Evolutionary conservation across 306 rosid species (phyloP).

Genomic region (Corylus avellana): DNA sequence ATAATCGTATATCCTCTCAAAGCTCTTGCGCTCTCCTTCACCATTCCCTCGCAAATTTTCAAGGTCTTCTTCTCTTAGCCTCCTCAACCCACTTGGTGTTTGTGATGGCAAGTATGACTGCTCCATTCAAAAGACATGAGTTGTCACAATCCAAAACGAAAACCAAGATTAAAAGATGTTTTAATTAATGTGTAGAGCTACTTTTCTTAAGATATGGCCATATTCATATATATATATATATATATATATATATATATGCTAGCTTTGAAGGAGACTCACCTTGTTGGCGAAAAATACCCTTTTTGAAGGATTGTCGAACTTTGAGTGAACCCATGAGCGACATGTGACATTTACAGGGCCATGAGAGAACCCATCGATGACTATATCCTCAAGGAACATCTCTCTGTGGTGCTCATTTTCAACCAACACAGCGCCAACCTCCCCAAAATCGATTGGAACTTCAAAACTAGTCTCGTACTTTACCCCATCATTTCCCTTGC

Average conservation of each 20-base stretch:
- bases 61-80: conserved; percentile 57
- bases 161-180: no score
- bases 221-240: neutral
- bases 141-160: neutral
- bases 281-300: conserved; percentile 64
- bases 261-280: conserved; percentile 27
- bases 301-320: conserved; percentile 47
- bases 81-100: conserved; percentile 65
- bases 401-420: conserved; percentile 79
- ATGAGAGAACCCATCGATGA: conserved; percentile 38
- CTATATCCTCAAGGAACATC: conserved; percentile 54
- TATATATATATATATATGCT: neutral
- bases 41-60: conserved; percentile 54
- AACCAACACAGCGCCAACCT: conserved; percentile 59
- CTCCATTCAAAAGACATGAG: no score
- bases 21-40: conserved; percentile 49
- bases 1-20: conserved; percentile 68
- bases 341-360: conserved; percentile 41
- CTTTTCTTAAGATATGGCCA: no score
- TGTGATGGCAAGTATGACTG: conserved; percentile 62
- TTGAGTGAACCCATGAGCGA: conserved; percentile 67
- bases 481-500: conserved; percentile 16
- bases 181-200: neutral
- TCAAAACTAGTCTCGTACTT: conserved; percentile 50
- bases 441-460: conserved; percentile 59